Evolutionary conservation across 2,329 filamentous ascomycete genomes (phyloP), one percentile per base, ranked within the genome.

Genomic region (Trichoderma asperellum): DNA sequence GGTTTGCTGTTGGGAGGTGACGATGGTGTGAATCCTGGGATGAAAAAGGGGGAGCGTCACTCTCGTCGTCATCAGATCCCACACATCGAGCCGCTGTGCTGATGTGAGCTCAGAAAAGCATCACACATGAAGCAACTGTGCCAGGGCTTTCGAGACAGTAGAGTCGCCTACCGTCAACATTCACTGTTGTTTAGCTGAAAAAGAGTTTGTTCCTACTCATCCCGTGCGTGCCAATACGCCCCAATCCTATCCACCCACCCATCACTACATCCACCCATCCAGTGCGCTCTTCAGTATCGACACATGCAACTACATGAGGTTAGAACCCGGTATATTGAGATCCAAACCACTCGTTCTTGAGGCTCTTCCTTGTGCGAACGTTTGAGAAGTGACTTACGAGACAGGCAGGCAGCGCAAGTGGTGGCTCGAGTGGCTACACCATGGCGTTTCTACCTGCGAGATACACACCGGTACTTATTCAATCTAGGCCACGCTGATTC

Each of bases 81-180:
- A 34, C 16, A 34, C 57, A 14, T n/a, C n/a, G 43, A 29, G 62
- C 12, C 27, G 7, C 12, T 32, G 32, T 24, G 64, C 64, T 67
- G 55, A 67, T 32, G 64, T 67, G 64, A 67, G 64, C 64, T 59
- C 21, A 14, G 53, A 40, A 43, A 67, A 52, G 53, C 18, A 52
- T 59, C 40, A 66, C 24, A 37, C 43, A 59, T n/a, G n/a, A 55
- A 37, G 55, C 11, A 56, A 2, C 49, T 21, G 40, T 8, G 16
- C 52, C 43, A 47, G 29, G 29, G 1, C 40, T 29, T 32, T 43
- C 53, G n/a, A 59, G n/a, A 12, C 7, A 52, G 29, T 27, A 18
- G 21, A 37, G 55, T 34, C 27, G 24, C 21, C 11, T 37, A 18
- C n/a, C 5, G 14, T n/a, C 40, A 16, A 49, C 37, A 57, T 47